Conservation (phyloP, 106 monocot species). For the Platanthera guangdongensis region DNA sequence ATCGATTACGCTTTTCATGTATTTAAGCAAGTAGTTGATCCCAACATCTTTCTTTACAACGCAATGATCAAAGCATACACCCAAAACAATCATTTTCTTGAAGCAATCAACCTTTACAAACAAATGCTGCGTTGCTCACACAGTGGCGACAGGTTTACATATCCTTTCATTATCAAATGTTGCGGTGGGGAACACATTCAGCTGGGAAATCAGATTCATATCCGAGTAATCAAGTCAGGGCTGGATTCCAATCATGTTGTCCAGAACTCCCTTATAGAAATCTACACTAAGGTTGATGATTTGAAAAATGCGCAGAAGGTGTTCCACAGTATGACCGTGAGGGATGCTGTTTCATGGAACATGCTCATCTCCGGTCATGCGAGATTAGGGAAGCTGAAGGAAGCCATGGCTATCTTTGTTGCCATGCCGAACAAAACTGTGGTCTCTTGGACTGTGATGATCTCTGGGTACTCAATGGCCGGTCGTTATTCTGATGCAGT, state of each 20-base stretch:
- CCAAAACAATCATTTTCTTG: conserved; percentile 11
- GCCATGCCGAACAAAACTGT: conserved; percentile 54
- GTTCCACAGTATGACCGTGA: background rate
- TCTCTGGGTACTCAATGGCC: conserved; percentile 41
- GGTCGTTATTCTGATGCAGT: conserved; percentile 50
- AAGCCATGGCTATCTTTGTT: conserved; percentile 46
- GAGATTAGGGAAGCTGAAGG: conserved; percentile 30
- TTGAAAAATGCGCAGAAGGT: conserved; percentile 7
- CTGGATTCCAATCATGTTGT: conserved; percentile 21
- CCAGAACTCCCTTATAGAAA: conserved; percentile 48
- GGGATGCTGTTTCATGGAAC: background rate
- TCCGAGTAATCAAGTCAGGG: conserved; percentile 35
- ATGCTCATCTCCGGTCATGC: background rate
- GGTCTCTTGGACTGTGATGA: conserved; percentile 64
- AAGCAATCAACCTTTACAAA: conserved; percentile 29
- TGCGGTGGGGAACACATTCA: conserved; percentile 21
- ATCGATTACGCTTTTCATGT: conserved; percentile 33
- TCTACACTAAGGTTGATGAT: conserved; percentile 46
- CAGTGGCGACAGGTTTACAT: conserved; percentile 48
- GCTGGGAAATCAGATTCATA: conserved; percentile 47
- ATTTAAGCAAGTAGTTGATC: conserved; percentile 42
- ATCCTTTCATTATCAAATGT: conserved; percentile 60
- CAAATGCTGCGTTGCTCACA: conserved; percentile 20
- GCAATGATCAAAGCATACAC: conserved; percentile 43
- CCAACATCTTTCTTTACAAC: conserved; percentile 42